Base-by-base conservation (phyloP, 208 protist genomes). In the Pavlovales sp. region DNA sequence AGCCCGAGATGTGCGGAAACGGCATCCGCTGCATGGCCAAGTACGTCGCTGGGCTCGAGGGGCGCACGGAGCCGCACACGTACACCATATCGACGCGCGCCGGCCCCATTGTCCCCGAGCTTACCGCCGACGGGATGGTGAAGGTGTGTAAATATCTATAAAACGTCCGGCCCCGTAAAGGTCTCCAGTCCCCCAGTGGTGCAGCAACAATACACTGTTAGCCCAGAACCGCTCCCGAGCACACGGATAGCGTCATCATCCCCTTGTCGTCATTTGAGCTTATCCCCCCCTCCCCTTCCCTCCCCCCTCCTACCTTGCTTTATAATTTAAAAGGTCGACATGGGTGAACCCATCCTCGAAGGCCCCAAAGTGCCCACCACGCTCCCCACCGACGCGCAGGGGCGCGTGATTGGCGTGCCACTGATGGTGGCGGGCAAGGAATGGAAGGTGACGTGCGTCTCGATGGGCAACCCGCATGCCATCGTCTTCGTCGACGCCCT, bases 391-490 rank as follows among this genome's bases (percentile, higher is more conserved):
- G 40, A 88, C 47, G 85, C 28, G 11, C 1, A 38, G 10, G 85
- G 42, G 20, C 44, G 36, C n/a, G 76, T 76, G 22, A 42, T 79
- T 26, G 75, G 32, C 10, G 75, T 34, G 75, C 85, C 85, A 42
- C 32, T 81, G 34, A 26, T 34, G 36, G 85, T 77, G 36, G 85
- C 42, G 20, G 85, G 85, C 44, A 44, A 26, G 26, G 28, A 71
- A 4, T 79, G 42, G 38, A 0, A 1, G 20, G 71, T 71, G 28
- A 88, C 85, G 34, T 79, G 75, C 75, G 88, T 90, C 7, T 44
- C 37, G 41, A 90, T 90, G 88, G 88, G 88, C 71, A 90, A 90
- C 81, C 88, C 88, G 42, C 88, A 90, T 47, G 75, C 77, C 34
- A 76, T 84, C 44, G 66, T 84, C 46, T 86, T 86, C 78, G 88